Evolutionary conservation across 2,329 filamentous ascomycete genomes (phyloP), one percentile per base, ranked within the genome.

Genomic region (Cladosporium sp.): DNA sequence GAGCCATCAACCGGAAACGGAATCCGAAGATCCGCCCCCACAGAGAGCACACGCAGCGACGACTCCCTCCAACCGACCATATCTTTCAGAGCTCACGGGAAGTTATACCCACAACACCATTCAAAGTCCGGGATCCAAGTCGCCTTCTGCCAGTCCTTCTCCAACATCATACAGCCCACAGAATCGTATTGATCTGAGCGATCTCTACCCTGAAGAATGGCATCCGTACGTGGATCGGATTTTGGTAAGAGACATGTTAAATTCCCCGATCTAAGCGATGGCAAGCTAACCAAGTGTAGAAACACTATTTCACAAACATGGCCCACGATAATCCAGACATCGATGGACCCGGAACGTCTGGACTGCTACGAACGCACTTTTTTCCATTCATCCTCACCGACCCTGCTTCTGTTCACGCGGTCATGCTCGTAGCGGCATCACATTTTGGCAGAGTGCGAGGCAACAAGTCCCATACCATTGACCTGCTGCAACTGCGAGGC

Each of bases 341-440:
- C 22, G 76, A 78, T 52, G 66, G 67, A 12, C 67, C 67, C 0
- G 64, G 65, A 2, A 69, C 69, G 42, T 65, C 64, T n/a, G 69
- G 68, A 11, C 67, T 75, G 5, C 65, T 79, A 5, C 68, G 74
- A 59, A 70, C 72, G 19, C 60, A 66, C 15, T 78, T 76, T 69
- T 73, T 78, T 38, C 75, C 74, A 5, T 68, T 79, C 36, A 70
- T 74, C n/a, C 70, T 77, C 60, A 72, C 71, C 25, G 74, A 77
- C 37, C 66, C 69, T 1, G 70, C 74, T 3, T 63, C 75, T 14
- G 70, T 79, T 55, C 73, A 75, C 22, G 71, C 78, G 19, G 70
- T 77, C 37, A 69, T 78, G 58, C 68, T 79, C 12, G 67, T 75
- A 37, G 70, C 76, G 1, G 73, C 74, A n/a, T 73, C 76, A 3